Conservation (phyloP, 176 grass and related monocot species). For the Zea luxurians region DNA sequence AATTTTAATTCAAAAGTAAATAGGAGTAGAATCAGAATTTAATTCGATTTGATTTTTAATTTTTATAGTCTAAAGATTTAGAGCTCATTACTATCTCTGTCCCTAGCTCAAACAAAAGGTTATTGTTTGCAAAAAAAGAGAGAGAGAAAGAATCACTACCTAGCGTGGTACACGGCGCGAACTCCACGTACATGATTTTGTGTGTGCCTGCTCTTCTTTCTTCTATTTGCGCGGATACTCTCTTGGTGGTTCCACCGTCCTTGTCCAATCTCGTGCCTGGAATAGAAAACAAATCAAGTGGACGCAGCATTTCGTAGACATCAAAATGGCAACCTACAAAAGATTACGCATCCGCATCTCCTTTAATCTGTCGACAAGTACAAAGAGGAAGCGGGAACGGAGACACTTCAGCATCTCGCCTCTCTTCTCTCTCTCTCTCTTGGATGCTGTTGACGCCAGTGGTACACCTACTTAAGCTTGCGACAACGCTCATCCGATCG, state of each 20-base stretch:
- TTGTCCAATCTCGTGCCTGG: slow-evolving; percentile 14
- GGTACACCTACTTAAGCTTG: slow-evolving; percentile 32
- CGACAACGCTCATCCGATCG: slow-evolving; percentile 1
- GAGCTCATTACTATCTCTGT: too few relatives aligned
- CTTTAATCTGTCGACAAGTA: slow-evolving; percentile 5
- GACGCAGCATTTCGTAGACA: background rate
- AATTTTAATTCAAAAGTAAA: too few relatives aligned
- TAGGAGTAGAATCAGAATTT: too few relatives aligned
- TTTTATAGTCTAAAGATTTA: too few relatives aligned
- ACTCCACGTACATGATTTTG: too few relatives aligned
- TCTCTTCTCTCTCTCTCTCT: background rate
- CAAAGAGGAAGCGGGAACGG: background rate
- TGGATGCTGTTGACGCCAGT: slow-evolving; percentile 31
- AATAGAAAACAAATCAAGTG: background rate
- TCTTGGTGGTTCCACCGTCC: slow-evolving; percentile 38
- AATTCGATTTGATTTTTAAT: too few relatives aligned
- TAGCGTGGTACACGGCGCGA: too few relatives aligned
- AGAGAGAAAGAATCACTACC: too few relatives aligned
- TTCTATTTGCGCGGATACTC: background rate
- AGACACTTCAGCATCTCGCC: slow-evolving; percentile 15
- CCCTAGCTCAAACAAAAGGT: too few relatives aligned
- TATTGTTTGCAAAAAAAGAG: too few relatives aligned
- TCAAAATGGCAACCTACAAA: slow-evolving; percentile 16
- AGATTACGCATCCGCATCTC: slow-evolving; percentile 19
- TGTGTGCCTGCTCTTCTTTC: too few relatives aligned